A percentile compares a stretch with the other conserved stretches of the same genome.
phyloP scores from a whole-genome alignment of 805 yeast species.

The Candida vaughaniae region DNA sequence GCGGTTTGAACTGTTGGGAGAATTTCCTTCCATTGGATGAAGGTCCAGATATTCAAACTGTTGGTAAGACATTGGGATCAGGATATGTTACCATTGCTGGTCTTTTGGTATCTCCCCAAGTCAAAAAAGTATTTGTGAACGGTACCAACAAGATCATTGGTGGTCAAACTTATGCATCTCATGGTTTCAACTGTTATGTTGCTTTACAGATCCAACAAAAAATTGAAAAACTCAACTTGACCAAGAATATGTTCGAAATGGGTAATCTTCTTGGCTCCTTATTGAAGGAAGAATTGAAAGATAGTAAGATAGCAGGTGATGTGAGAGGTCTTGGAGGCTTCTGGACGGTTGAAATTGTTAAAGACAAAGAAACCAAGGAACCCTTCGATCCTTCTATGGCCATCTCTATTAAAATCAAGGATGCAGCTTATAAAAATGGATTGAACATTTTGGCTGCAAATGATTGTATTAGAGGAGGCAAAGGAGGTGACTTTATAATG shows the following conservation, averaged over 20 bases:
- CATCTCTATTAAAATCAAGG: conserved; percentile 36
- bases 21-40: conserved; percentile 22
- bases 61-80: conserved; percentile 31
- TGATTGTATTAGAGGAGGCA: conserved; percentile 32
- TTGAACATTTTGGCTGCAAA: conserved; percentile 46
- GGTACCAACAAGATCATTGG: conserved; percentile 23
- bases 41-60: conserved; percentile 32
- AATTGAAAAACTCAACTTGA: conserved; percentile 32
- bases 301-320: conserved; percentile 45
- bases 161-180: conserved; percentile 25
- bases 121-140: conserved; percentile 18
- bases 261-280: conserved; percentile 45
- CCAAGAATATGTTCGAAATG: conserved; percentile 38
- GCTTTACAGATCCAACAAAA: conserved; percentile 27
- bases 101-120: conserved; percentile 26
- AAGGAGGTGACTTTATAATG: conserved; percentile 43
- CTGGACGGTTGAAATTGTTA: conserved; percentile 57
- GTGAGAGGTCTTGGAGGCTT: conserved; percentile 65
- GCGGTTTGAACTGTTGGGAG: conserved; percentile 32
- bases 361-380: conserved; percentile 51
- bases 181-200: conserved; percentile 27
- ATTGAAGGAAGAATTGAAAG: conserved; percentile 17
- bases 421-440: conserved; percentile 43
- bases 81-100: conserved; percentile 33
- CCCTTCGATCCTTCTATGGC: conserved; percentile 36